These are phyloP conservation scores for Quercus aquifolioides DNA, from an alignment of 306 rosid genomes.

Conservation along the genomic window DNA sequence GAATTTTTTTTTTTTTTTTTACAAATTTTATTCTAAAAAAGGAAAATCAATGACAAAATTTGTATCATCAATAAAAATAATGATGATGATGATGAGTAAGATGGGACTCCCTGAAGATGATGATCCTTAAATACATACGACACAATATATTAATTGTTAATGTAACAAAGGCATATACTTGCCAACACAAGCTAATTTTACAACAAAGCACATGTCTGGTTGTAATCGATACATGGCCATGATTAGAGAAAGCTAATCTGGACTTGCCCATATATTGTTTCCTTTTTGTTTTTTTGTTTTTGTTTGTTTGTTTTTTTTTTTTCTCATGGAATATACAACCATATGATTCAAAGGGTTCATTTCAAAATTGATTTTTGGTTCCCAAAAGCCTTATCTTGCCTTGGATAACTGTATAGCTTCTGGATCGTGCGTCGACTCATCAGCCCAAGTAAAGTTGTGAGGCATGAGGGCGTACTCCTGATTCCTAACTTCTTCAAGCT, in stretches of 20 bases:
- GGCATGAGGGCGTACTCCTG: conserved; percentile 44
- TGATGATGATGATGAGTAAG: no score
- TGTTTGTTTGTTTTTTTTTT: neutral
- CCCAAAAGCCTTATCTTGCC: conserved; percentile 45
- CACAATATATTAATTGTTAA: no score
- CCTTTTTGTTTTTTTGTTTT: no score
- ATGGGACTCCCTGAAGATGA: no score
- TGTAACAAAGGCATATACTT: neutral
- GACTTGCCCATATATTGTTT: neutral
- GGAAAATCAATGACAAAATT: no score
- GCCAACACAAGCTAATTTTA: neutral
- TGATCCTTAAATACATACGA: no score
- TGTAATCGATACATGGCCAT: neutral
- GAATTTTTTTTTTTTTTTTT: no score
- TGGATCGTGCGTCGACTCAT: conserved; percentile 74
- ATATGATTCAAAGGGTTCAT: neutral
- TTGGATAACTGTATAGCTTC: conserved; percentile 83
- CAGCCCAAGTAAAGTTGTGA: conserved; percentile 74
- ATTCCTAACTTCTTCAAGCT: conserved; percentile 57
- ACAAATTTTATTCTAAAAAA: no score
- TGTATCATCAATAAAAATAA: no score
- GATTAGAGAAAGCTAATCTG: neutral
- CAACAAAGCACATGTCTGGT: no score
- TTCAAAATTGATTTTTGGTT: conserved; percentile 29
- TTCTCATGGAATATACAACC: neutral